Evolutionary conservation across 305 asterid genomes (phyloP).

Genomic region (Solanum aculeatissimum): DNA sequence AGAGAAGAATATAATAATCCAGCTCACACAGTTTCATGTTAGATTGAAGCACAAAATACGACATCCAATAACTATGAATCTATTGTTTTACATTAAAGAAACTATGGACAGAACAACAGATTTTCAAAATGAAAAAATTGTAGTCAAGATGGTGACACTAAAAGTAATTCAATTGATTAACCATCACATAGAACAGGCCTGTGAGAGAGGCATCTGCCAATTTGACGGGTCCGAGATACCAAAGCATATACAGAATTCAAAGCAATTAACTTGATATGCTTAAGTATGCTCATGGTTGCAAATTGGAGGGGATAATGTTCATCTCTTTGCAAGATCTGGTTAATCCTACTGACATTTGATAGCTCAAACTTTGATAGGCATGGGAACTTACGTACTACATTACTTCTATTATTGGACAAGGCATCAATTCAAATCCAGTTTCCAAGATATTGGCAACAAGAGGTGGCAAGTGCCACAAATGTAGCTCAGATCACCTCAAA

Average conservation of each 20-base stretch:
- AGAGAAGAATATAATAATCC: not conserved
- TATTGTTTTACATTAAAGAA: not conserved
- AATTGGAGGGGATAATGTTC: not conserved
- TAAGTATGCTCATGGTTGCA: not conserved
- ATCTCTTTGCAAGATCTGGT: not conserved
- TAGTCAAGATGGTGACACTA: not conserved
- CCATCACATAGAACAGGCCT: not conserved
- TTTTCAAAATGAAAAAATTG: not conserved
- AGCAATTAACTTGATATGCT: not conserved
- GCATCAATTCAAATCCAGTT: not conserved
- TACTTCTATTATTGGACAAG: not conserved
- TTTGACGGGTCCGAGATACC: not conserved
- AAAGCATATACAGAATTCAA: not conserved
- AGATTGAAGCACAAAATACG: not conserved
- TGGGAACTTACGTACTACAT: not conserved
- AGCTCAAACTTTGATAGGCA: not conserved
- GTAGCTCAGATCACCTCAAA: not conserved
- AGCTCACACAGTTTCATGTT: not conserved
- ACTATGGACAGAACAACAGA: not conserved
- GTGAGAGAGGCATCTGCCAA: not conserved
- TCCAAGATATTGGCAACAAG: not conserved
- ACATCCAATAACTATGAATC: not conserved
- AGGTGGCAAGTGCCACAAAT: not conserved
- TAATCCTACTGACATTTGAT: not conserved
- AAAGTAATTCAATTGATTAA: not conserved